Conservation (phyloP, 148 eudicot species). For the Heliamphora exappendiculata region DNA sequence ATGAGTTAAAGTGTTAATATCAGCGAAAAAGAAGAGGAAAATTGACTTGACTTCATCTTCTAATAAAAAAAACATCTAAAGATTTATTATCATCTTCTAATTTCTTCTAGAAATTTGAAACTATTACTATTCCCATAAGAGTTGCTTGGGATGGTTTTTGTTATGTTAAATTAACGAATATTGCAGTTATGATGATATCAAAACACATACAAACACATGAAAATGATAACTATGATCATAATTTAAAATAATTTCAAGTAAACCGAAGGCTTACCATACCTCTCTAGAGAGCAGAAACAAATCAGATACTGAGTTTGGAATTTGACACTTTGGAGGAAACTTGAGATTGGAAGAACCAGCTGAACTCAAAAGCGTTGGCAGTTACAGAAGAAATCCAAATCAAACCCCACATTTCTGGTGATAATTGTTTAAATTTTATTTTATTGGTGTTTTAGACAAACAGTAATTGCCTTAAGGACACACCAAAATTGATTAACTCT, state of each 20-base stretch:
- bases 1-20: no score
- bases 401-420: not conserved
- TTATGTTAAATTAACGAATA: not conserved
- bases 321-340: not conserved
- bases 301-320: not conserved
- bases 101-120: not conserved
- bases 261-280: not conserved
- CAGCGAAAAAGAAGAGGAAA: not conserved
- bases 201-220: not conserved
- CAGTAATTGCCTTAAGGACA: conserved; percentile 2
- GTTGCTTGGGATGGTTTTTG: not conserved
- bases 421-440: no score
- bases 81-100: not conserved
- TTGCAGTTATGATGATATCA: not conserved
- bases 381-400: not conserved
- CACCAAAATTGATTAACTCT: conserved; percentile 6
- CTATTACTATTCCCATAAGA: not conserved
- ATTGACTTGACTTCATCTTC: not conserved
- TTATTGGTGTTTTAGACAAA: no score
- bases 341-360: not conserved
- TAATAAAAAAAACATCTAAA: not conserved
- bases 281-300: not conserved
- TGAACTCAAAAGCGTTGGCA: not conserved
- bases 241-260: not conserved
- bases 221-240: not conserved